Conservation (phyloP, 345 rosid species). For the Durio zibethinus region DNA sequence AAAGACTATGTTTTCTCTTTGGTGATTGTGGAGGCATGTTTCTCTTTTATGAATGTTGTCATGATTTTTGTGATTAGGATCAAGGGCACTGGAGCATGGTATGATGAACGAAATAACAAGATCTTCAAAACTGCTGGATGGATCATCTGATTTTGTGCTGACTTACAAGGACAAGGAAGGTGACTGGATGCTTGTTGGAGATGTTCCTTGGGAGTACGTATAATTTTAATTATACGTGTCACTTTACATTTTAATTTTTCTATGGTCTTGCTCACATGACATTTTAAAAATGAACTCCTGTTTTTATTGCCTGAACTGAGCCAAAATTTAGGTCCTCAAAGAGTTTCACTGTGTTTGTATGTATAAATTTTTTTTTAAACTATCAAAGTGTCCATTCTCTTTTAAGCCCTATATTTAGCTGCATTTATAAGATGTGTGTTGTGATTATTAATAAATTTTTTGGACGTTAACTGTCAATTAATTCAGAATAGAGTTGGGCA, state of each 20-base stretch:
- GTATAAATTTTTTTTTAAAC: background rate
- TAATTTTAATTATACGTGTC: background rate
- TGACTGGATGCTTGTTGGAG: slow-evolving; percentile 99
- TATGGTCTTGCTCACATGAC: background rate
- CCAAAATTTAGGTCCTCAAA: background rate
- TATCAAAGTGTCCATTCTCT: background rate
- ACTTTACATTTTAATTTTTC: background rate
- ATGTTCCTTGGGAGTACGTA: slow-evolving; percentile 92
- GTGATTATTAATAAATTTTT: background rate
- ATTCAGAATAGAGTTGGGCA: background rate
- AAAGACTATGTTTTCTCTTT: background rate
- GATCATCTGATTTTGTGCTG: slow-evolving; percentile 71
- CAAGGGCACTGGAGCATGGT: slow-evolving; percentile 34
- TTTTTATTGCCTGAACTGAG: background rate
- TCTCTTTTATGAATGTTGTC: slow-evolving; percentile 4
- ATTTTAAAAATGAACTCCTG: background rate
- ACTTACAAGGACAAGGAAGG: slow-evolving; percentile 96
- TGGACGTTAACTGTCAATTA: background rate
- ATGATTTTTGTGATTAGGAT: slow-evolving; percentile 28
- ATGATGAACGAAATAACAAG: slow-evolving; percentile 26
- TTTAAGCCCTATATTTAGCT: background rate
- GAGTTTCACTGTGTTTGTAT: background rate
- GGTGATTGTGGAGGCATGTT: background rate
- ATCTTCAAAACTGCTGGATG: slow-evolving; percentile 53
- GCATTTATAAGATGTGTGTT: background rate